Base-by-base conservation (phyloP, 179 eudicot genomes). In the Gypsophila paniculata region DNA sequence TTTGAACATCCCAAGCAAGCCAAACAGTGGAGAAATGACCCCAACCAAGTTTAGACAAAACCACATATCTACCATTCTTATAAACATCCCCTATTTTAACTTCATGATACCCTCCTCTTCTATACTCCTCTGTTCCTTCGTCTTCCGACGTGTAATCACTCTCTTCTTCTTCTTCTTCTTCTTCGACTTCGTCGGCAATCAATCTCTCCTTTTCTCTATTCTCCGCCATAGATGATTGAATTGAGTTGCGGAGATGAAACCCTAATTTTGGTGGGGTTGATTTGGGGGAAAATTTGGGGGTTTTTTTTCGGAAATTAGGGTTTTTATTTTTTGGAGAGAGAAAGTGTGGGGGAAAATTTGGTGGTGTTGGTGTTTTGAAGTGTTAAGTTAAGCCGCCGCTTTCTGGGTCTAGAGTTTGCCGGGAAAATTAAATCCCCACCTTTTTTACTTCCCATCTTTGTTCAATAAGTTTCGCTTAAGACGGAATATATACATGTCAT, bases 21-120 rank as follows among this genome's bases (percentile, higher is more conserved):
- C 97, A 91, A 75, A 91, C 94, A 67, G 97, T 89, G 69, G 97
- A 91, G 74, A 91, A 91, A 70, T 89, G 91, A 46, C 97, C 94
- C 97, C 97, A 91, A 6, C 97, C 97, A 59, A 89, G 94, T 84
- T 91, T 91, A 57, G 77, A 69, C 75, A 87, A 94, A 49, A 85
- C 88, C 39, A 89, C 78, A 66, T 87, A 91, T 64, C 94, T 80
- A 4, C 86, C 89, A 63, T 77, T 78, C 68, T 81, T 86, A 74
- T 89, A 91, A 5, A 81, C 68, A 65, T 91, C 97, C 13, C 89
- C 91, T 60, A 91, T 70, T 69, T 76, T 76, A 51, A 91, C 94
- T 2, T 85, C 78, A 71, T 91, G 94, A 70, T 89, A 91, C 5
- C 97, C 97, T 13, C 96, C 96, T 23, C 80, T 82, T 71, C 85